Conservation (phyloP, 78 protist genomes). For the Acrasis kona region DNA sequence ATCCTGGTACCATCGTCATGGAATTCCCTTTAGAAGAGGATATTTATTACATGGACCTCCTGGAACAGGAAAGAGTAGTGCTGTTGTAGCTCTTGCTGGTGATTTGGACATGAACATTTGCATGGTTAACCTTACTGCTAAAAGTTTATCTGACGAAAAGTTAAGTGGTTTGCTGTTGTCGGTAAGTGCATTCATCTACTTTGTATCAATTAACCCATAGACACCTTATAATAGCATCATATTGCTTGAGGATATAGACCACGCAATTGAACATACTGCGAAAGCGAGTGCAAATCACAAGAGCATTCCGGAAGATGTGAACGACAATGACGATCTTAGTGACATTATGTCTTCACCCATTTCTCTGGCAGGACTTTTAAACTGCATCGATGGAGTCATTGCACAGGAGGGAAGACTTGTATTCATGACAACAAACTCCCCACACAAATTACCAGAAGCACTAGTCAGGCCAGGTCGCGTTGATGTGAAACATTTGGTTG, state of each 20-base stretch:
- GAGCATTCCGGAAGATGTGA: no score
- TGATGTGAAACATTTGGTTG: slow-evolving; percentile 34
- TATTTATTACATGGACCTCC: slow-evolving; percentile 90
- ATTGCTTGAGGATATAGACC: slow-evolving; percentile 82
- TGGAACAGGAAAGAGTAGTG: slow-evolving; percentile 74
- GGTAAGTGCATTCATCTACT: neutral
- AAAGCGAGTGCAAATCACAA: slow-evolving; percentile 1
- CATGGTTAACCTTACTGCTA: slow-evolving; percentile 31
- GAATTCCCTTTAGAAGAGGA: slow-evolving; percentile 89
- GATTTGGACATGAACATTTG: slow-evolving; percentile 49
- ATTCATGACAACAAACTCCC: slow-evolving; percentile 82
- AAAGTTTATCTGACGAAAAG: slow-evolving; percentile 34
- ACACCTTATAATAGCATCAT: slow-evolving; percentile 55
- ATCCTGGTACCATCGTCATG: slow-evolving; percentile 55
- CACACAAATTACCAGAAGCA: slow-evolving; percentile 54
- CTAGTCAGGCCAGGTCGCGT: slow-evolving; percentile 82
- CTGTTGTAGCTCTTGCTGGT: slow-evolving; percentile 68
- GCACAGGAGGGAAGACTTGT: slow-evolving; percentile 74
- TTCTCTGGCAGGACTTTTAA: slow-evolving; percentile 82
- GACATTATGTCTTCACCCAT: no score
- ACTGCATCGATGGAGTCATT: slow-evolving; percentile 89
- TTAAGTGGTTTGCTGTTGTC: slow-evolving; percentile 8
- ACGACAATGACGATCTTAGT: no score
- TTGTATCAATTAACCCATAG: neutral
- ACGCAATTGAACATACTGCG: no score